Evolutionary conservation across 1,284 basidiomycete genomes (phyloP), one percentile per base, ranked within the genome.

Genomic region (Ustilago tritici): DNA sequence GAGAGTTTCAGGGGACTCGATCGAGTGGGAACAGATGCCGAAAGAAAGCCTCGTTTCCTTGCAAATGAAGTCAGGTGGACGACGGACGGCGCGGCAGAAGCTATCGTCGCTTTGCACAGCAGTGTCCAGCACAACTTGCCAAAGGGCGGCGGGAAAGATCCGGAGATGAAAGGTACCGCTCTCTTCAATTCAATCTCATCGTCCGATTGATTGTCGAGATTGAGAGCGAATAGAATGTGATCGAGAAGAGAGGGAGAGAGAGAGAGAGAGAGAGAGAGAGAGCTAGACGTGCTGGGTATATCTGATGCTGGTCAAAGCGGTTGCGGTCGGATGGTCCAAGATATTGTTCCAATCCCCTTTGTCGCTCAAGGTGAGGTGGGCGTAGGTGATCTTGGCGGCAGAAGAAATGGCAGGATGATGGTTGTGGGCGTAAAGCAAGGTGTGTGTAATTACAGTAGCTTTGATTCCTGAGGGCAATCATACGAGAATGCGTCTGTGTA

Each of bases 21-120:
- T 6, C 6, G 28, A 6, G 40, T 38, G 54, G 49, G 49, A 50
- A 12, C 9, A 32, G n/a, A 12, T 32, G 23, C 31, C n/a, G 0
- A 50, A 50, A 46, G 10, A 19, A 32, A 50, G 49, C 23, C 49
- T 50, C 31, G 23, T 32, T 12, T 4, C 49, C 31, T 50, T 10
- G 31, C 23, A 32, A 32, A 50, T 50, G 49, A 32, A 50, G 49
- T 31, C 5, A 14, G 28, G 49, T 50, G 49, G 38, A 17, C 38
- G 10, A 17, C 10, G 38, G 38, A 10, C 38, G 38, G 38, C 10
- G 15, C 38, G 10, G 23, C 23, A 46, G n/a, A n/a, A 19, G 49
- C 28, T 50, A 50, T 50, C 49, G 49, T 32, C 28, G 49, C 28
- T 50, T 17, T 50, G 23, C 28, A 19, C 43, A 50, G 43, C 47